These are phyloP conservation scores for Boletus subparvulus DNA, from an alignment of 768 basidiomycete species.

Conservation along the genomic window DNA sequence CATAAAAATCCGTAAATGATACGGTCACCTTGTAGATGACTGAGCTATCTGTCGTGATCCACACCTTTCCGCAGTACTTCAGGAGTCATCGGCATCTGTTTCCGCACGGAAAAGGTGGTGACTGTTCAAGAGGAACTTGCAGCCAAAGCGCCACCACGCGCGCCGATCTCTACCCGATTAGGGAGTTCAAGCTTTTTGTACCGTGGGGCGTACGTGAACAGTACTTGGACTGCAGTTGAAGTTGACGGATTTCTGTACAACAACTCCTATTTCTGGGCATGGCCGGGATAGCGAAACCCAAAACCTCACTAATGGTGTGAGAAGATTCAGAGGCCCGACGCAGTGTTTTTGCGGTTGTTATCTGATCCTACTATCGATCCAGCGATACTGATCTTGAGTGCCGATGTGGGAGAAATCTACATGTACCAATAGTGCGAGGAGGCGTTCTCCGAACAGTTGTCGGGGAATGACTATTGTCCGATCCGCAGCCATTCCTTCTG, in stretches of 20 bases:
- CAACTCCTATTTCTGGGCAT: too few species aligned
- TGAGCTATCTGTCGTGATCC: neutral
- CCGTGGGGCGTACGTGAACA: too few species aligned
- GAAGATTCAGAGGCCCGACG: too few species aligned
- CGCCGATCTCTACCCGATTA: too few species aligned
- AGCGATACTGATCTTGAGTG: neutral
- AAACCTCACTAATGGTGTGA: too few species aligned
- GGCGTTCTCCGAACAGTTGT: neutral
- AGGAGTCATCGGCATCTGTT: neutral
- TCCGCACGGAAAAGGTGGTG: neutral
- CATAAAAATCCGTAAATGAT: neutral
- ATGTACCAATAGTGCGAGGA: neutral
- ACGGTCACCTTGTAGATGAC: neutral
- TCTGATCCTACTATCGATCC: too few species aligned
- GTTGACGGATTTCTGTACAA: too few species aligned
- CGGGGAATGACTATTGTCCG: neutral
- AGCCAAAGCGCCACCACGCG: too few species aligned
- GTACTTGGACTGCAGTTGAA: too few species aligned
- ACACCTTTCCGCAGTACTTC: neutral
- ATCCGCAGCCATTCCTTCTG: neutral
- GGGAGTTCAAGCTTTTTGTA: too few species aligned
- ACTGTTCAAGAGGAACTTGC: neutral
- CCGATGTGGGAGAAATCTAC: neutral
- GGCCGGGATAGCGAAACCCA: too few species aligned
- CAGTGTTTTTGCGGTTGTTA: too few species aligned